Evolutionary conservation across 2,329 filamentous ascomycete species (phyloP).

Genomic region (Colletotrichum cuscutae): DNA sequence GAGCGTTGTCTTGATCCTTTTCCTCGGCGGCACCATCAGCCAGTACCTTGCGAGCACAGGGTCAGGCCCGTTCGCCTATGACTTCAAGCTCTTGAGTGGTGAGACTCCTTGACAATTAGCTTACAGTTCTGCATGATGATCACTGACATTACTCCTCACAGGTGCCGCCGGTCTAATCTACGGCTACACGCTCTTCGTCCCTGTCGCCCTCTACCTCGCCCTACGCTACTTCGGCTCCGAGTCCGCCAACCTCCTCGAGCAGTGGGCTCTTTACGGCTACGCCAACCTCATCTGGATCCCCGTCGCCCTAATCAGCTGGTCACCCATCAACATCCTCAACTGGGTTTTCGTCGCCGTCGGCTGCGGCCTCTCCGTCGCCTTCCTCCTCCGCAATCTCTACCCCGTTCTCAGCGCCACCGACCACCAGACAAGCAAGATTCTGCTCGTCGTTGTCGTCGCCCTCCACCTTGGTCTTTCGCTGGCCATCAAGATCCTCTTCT

Average conservation of each 20-base stretch:
- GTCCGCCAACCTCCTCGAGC: slow-evolving; percentile 92
- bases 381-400: slow-evolving; percentile 87
- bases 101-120: slow-evolving; percentile 44
- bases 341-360: slow-evolving; percentile 92
- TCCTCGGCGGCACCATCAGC: slow-evolving; percentile 93
- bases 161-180: slow-evolving; percentile 92
- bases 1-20: slow-evolving; percentile 94
- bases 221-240: slow-evolving; percentile 97
- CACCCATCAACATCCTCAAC: slow-evolving; percentile 85
- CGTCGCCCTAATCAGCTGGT: slow-evolving; percentile 92
- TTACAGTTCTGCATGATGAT: not conserved
- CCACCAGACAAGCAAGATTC: slow-evolving; percentile 86
- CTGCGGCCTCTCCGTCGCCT: slow-evolving; percentile 83
- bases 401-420: slow-evolving; percentile 94
- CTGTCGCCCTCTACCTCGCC: slow-evolving; percentile 85
- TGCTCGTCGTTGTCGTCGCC: slow-evolving; percentile 84
- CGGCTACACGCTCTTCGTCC: slow-evolving; percentile 91
- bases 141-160: slow-evolving; percentile 42
- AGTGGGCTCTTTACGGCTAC: slow-evolving; percentile 96
- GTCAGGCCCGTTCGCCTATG: slow-evolving; percentile 85
- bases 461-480: slow-evolving; percentile 91
- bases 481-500: slow-evolving; percentile 97
- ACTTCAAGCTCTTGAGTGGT: slow-evolving; percentile 90
- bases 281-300: slow-evolving; percentile 97
- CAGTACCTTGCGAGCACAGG: slow-evolving; percentile 80